Evolutionary conservation across 1,139 yeast genomes (phyloP), one percentile per base, ranked within the genome.

Genomic region (Magnusiomyces suaveolens): DNA sequence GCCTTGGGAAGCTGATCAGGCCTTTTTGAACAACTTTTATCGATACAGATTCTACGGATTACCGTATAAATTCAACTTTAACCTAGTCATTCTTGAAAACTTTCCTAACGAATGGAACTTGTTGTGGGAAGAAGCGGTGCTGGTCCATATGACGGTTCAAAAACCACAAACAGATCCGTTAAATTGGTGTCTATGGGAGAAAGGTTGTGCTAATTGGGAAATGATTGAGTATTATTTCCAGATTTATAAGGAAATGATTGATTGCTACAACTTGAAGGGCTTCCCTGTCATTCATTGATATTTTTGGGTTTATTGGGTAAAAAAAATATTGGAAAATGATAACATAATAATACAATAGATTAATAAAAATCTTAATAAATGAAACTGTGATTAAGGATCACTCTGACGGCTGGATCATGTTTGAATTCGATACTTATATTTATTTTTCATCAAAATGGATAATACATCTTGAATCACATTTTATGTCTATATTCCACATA

Each of bases 1-100:
- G n/a, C 64, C 65, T 1, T 60, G 62, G 50, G 65, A 61, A 25
- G 64, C 63, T 14, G 64, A 62, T 50, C 65, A 62, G 48, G 64
- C 61, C 1, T 60, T 62, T 39, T 49, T 62, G 41, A 61, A 61
- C 52, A 58, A 57, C 18, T 61, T 56, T 50, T 62, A 58, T 55
- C 41, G 54, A 44, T 59, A 56, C 51, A 50, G 63, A 21, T 60
- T 56, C 52, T 62, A 52, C 39, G 60, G 59, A 4, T 50, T 62
- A 36, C 64, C 65, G 6, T 61, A 56, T 60, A 60, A 57, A 52
- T 62, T 60, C 57, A 62, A 62, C 51, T 59, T 59, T 50, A 62
- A 62, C 53, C 53, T 62, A 29, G 60, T 62, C 39, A 55, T 61
- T 60, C 59, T 54, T 46, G 57, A 54, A 46, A 52, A 53, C 50